A percentile compares a stretch with the other conserved stretches of the same genome.
These are phyloP conservation scores for Fragaria vesca DNA, from an alignment of 306 rosid species.

Conservation along the genomic window DNA sequence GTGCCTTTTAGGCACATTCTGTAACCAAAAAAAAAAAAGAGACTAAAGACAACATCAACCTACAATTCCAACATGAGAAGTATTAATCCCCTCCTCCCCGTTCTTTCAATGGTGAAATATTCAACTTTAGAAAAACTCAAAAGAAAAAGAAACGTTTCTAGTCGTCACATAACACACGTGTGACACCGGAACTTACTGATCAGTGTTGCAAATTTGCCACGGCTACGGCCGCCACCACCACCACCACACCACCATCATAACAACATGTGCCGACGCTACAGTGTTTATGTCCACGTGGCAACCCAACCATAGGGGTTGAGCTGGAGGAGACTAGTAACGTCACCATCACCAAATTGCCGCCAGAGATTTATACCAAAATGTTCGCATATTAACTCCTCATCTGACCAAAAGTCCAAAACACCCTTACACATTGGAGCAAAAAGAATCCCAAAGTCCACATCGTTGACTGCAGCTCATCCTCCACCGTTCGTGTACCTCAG, in stretches of 20 bases:
- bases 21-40: too few relatives aligned
- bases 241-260: not conserved
- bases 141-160: too few relatives aligned
- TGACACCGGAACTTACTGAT: not conserved
- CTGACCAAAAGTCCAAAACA: not conserved
- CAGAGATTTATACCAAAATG: not conserved
- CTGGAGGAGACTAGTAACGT: not conserved
- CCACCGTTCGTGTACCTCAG: not conserved
- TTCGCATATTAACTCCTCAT: not conserved
- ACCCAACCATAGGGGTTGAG: not conserved
- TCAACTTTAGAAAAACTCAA: not conserved
- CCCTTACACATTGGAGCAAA: not conserved
- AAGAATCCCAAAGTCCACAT: not conserved
- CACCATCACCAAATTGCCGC: not conserved
- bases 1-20: too few relatives aligned
- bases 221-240: not conserved
- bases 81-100: too few relatives aligned
- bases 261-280: not conserved
- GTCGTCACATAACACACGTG: not conserved
- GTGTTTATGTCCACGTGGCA: not conserved
- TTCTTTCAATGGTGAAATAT: too few relatives aligned
- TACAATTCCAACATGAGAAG: too few relatives aligned
- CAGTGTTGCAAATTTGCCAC: not conserved
- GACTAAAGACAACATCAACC: too few relatives aligned
- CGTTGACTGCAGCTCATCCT: conserved; percentile 11